Conservation (phyloP, 768 basidiomycete species). For the Tricholoma terreum region DNA sequence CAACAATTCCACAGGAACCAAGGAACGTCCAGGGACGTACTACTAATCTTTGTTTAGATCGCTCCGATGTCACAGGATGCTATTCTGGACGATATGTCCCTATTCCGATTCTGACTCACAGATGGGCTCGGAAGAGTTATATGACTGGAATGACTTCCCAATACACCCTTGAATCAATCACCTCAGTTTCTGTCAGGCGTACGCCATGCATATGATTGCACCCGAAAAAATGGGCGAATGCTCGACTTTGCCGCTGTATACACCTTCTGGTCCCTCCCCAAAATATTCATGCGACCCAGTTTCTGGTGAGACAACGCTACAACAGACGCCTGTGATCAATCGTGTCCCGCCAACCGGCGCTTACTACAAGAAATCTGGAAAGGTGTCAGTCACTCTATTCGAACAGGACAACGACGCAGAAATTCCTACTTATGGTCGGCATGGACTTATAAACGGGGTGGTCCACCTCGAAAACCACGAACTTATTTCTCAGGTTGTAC, state of each 20-base stretch:
- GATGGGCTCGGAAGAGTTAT: background rate
- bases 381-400: constrained; percentile 40
- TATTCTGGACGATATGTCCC: background rate
- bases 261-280: constrained; percentile 52
- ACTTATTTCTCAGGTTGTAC: constrained; percentile 37
- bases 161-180: background rate
- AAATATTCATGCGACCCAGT: constrained; percentile 54
- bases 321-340: constrained; percentile 38
- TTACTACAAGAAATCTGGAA: constrained; percentile 38
- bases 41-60: background rate
- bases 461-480: constrained; percentile 38
- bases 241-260: constrained; percentile 47
- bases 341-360: constrained; percentile 34
- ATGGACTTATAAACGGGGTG: constrained; percentile 38
- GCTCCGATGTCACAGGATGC: background rate
- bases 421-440: constrained; percentile 45
- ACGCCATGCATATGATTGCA: background rate
- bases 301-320: constrained; percentile 50
- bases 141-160: background rate
- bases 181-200: background rate
- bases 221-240: background rate
- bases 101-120: background rate
- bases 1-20: too few species aligned
- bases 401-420: constrained; percentile 41
- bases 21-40: too few species aligned